Evolutionary conservation across 805 yeast genomes (phyloP).

Genomic region (Metschnikowia gelsemii): DNA sequence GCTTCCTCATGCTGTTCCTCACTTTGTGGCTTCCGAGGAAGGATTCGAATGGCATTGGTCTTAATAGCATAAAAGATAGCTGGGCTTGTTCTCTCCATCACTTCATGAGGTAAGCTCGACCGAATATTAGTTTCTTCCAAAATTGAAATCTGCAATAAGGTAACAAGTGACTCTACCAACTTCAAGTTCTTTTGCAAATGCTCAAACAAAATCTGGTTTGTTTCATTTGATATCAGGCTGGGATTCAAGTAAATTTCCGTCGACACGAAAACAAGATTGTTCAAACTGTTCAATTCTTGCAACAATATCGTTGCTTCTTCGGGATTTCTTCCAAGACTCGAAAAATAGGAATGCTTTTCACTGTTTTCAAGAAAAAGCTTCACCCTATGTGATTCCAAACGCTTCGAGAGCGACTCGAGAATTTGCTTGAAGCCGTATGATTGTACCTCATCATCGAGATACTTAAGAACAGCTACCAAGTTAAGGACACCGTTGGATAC

Average conservation of each 20-base stretch:
- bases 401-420: conserved; percentile 29
- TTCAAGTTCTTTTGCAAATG: conserved; percentile 17
- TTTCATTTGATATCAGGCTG: conserved; percentile 47
- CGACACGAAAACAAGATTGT: conserved; percentile 49
- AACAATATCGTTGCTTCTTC: conserved; percentile 33
- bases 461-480: conserved; percentile 52
- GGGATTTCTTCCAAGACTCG: conserved; percentile 27
- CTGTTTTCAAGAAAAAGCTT: conserved; percentile 31
- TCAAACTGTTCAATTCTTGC: conserved; percentile 36
- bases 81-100: conserved; percentile 45
- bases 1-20: conserved; percentile 33
- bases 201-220: conserved; percentile 42
- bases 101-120: conserved; percentile 45
- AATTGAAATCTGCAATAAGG: conserved; percentile 49
- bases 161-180: conserved; percentile 42
- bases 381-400: conserved; percentile 29
- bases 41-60: conserved; percentile 43
- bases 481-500: conserved; percentile 54
- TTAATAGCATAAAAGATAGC: conserved; percentile 22
- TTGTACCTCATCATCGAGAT: conserved; percentile 55
- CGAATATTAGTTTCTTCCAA: conserved; percentile 59
- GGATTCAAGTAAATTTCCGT: conserved; percentile 58
- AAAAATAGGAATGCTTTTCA: conserved; percentile 36
- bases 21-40: conserved; percentile 42
- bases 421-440: conserved; percentile 46